phyloP scores from a whole-genome alignment of 495 filamentous ascomycete genomes.

The Neurospora sp. region DNA sequence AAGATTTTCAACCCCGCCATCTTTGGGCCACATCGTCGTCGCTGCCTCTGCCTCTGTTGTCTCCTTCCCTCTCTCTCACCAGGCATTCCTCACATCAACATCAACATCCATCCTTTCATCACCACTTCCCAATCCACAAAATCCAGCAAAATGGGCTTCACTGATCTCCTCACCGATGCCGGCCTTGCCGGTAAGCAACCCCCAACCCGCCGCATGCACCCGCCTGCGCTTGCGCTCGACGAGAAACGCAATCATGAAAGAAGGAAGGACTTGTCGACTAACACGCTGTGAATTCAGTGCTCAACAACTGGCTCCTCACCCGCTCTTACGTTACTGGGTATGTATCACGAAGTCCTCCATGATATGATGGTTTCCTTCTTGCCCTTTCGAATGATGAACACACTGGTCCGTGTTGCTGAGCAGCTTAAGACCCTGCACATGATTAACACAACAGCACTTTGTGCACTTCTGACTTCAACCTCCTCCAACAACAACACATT shows the following conservation, averaged over 20 bases:
- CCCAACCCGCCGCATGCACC: neutral
- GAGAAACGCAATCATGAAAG: neutral
- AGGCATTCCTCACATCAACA: neutral
- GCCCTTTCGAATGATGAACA: slow-evolving; percentile 59
- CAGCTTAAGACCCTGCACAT: slow-evolving; percentile 92
- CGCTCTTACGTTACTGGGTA: slow-evolving; percentile 94
- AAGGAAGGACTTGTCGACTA: neutral
- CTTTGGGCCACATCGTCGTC: slow-evolving; percentile 3
- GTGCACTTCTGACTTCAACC: slow-evolving; percentile 69
- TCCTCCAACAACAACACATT: neutral
- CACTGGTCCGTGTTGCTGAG: slow-evolving; percentile 99
- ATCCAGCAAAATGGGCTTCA: slow-evolving; percentile 71
- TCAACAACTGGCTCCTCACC: slow-evolving; percentile 83
- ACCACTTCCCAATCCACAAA: neutral
- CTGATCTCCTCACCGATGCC: slow-evolving; percentile 79
- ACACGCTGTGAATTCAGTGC: slow-evolving; percentile 46
- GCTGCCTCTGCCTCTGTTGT: slow-evolving; percentile 3
- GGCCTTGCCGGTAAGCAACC: slow-evolving; percentile 66
- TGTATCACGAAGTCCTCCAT: slow-evolving; percentile 15
- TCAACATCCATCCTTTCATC: slow-evolving; percentile 2
- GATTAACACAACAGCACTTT: slow-evolving; percentile 66
- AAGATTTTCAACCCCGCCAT: slow-evolving; percentile 18
- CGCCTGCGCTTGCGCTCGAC: neutral
- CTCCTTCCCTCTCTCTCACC: slow-evolving; percentile 3
- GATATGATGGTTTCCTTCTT: slow-evolving; percentile 3